A percentile compares a stretch with the other conserved stretches of the same genome.
These are phyloP conservation scores for Arabidopsis hybrid DNA, from an alignment of 441 rosid species.

Conservation along the genomic window DNA sequence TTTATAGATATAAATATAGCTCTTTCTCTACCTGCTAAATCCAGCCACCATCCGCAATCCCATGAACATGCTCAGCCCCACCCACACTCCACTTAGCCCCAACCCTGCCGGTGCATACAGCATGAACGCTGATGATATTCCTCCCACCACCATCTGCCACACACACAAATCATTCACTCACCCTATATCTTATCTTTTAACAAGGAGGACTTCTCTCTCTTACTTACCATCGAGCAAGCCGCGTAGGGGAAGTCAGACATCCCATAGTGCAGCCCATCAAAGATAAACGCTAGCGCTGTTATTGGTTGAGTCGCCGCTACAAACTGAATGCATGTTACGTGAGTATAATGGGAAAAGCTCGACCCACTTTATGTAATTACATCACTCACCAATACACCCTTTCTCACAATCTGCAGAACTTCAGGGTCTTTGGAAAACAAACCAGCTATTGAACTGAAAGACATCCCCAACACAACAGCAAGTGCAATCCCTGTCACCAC, in stretches of 20 bases:
- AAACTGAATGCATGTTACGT: slow-evolving; percentile 56
- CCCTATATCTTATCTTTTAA: not conserved
- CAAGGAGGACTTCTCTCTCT: not conserved
- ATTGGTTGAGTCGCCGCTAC: slow-evolving; percentile 93
- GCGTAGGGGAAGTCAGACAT: slow-evolving; percentile 95
- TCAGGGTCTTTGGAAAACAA: slow-evolving; percentile 84
- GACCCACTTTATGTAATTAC: slow-evolving; percentile 5
- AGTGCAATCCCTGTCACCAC: slow-evolving; percentile 66
- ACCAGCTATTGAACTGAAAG: slow-evolving; percentile 75
- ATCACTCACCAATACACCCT: slow-evolving; percentile 77
- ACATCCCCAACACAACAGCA: slow-evolving; percentile 74
- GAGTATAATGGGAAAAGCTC: not conserved
- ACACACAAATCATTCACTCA: slow-evolving; percentile 7
- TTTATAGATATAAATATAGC: not conserved
- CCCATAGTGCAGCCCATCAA: slow-evolving; percentile 95
- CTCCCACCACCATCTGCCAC: slow-evolving; percentile 72
- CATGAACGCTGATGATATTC: slow-evolving; percentile 71
- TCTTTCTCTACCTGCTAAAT: slow-evolving; percentile 61
- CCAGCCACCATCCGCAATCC: slow-evolving; percentile 82
- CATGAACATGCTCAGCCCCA: slow-evolving; percentile 88
- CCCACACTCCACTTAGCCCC: slow-evolving; percentile 91
- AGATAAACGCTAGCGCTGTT: slow-evolving; percentile 88
- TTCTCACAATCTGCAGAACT: slow-evolving; percentile 75
- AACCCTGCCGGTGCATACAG: slow-evolving; percentile 59
- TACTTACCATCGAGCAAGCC: slow-evolving; percentile 71